phyloP scores from a whole-genome alignment of 768 basidiomycete genomes.

The Leccinellum luteum region DNA sequence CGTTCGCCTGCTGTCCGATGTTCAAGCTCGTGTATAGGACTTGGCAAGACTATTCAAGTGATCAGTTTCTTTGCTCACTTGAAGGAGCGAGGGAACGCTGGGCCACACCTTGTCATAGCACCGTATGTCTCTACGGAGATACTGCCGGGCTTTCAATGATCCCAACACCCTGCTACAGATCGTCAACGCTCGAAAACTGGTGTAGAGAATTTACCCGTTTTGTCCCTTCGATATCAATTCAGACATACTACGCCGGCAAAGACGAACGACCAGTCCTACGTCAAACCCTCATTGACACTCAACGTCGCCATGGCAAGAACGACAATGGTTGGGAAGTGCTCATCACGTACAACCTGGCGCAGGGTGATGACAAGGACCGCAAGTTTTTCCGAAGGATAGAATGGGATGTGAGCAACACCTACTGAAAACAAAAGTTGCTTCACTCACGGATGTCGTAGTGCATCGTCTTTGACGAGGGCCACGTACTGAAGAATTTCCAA shows the following conservation, averaged over 20 bases:
- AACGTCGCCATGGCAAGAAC: conserved; percentile 43
- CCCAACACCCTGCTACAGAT: conserved; percentile 42
- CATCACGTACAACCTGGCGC: conserved; percentile 92
- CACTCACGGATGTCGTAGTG: conserved; percentile 47
- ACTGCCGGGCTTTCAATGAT: conserved; percentile 1
- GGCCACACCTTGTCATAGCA: conserved; percentile 92
- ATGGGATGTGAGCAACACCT: conserved; percentile 76
- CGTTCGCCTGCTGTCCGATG: neutral
- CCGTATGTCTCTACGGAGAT: conserved; percentile 58
- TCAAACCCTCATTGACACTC: conserved; percentile 64
- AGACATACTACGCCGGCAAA: conserved; percentile 93
- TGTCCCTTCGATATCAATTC: conserved; percentile 78
- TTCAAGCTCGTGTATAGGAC: conserved; percentile 48
- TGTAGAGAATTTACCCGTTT: conserved; percentile 93
- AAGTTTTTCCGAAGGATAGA: conserved; percentile 90
- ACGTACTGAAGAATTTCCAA: conserved; percentile 95
- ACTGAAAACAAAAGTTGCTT: neutral
- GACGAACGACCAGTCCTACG: conserved; percentile 76
- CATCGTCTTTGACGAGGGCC: conserved; percentile 96
- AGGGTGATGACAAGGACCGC: conserved; percentile 81
- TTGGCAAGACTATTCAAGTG: conserved; percentile 98
- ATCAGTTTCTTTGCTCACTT: conserved; percentile 94
- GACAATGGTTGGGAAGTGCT: conserved; percentile 85
- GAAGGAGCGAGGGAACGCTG: conserved; percentile 71
- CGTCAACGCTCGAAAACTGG: conserved; percentile 98